Percentiles rank a stretch among this genome's conserved stretches.
These are phyloP conservation scores for Podaxis pistillaris DNA, from an alignment of 768 basidiomycete genomes.

Conservation along the genomic window DNA sequence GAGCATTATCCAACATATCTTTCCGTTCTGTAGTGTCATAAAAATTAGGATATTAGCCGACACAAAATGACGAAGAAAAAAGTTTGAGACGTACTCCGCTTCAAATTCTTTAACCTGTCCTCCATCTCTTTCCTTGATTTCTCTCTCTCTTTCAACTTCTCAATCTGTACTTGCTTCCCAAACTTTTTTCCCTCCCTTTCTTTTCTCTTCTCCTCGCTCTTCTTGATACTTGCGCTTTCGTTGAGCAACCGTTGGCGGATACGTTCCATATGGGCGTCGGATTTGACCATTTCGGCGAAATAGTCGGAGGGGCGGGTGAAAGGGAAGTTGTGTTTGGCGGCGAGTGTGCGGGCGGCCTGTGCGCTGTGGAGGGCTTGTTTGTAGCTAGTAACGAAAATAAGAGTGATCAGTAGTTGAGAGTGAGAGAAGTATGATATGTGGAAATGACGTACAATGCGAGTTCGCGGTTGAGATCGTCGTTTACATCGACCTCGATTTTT, in stretches of 20 bases:
- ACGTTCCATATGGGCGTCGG: constrained; percentile 96
- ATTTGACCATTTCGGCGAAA: constrained; percentile 99
- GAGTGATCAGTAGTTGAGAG: neutral
- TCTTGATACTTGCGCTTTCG: constrained; percentile 85
- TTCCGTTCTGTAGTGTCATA: constrained; percentile 63
- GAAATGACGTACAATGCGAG: constrained; percentile 78
- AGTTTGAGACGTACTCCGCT: constrained; percentile 69
- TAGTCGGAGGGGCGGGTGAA: constrained; percentile 93
- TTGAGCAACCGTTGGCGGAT: constrained; percentile 89
- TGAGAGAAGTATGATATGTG: neutral
- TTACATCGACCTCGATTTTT: constrained; percentile 70
- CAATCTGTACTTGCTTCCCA: constrained; percentile 95
- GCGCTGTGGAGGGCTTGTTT: constrained; percentile 90
- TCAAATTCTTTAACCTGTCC: constrained; percentile 80
- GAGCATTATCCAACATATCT: constrained; percentile 58
- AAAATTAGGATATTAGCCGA: neutral
- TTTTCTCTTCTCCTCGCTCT: constrained; percentile 85
- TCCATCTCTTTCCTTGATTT: constrained; percentile 89
- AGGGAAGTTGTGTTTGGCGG: constrained; percentile 73
- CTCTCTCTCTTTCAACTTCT: constrained; percentile 90
- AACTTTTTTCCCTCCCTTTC: constrained; percentile 97
- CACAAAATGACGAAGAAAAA: neutral
- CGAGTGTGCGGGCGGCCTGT: constrained; percentile 72
- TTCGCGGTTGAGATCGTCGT: constrained; percentile 92
- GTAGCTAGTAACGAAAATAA: constrained; percentile 57